Conservation (phyloP, 2,329 filamentous ascomycete genomes). For the Monilinia vaccinii-corymbosi region DNA sequence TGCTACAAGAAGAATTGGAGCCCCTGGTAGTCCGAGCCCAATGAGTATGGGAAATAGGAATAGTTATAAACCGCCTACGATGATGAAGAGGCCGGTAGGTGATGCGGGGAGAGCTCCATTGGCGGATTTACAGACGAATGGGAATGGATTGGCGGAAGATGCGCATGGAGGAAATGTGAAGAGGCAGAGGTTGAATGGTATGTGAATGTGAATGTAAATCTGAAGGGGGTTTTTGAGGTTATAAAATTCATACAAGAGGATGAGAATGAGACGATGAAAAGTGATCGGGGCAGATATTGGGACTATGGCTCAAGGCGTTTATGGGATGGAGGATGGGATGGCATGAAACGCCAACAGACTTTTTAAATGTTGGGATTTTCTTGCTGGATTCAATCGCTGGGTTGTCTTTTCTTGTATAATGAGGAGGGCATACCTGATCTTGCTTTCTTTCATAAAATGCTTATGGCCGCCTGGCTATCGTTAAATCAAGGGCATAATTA, state of each 20-base stretch:
- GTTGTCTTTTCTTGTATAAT: neutral
- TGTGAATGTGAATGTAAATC: neutral
- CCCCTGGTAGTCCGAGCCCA: conserved; percentile 45
- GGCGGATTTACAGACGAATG: conserved; percentile 26
- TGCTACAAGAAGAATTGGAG: conserved; percentile 48
- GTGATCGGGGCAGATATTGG: neutral
- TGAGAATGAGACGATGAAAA: neutral
- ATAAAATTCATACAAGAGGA: neutral
- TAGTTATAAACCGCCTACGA: conserved; percentile 50
- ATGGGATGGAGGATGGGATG: neutral
- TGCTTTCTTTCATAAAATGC: neutral
- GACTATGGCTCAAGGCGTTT: neutral
- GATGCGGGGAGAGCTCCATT: conserved; percentile 19
- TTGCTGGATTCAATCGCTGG: neutral
- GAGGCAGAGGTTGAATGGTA: conserved; percentile 26
- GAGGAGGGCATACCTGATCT: neutral
- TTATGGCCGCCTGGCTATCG: neutral
- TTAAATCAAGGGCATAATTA: neutral
- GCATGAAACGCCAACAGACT: neutral
- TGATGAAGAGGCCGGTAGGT: conserved; percentile 36
- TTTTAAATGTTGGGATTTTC: neutral
- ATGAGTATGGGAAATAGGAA: conserved; percentile 41
- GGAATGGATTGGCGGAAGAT: conserved; percentile 20
- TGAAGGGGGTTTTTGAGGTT: fast-evolving
- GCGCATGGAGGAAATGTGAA: conserved; percentile 25